These are phyloP conservation scores for Exophiala spinifera DNA, from an alignment of 2,329 filamentous ascomycete genomes.

Conservation along the genomic window DNA sequence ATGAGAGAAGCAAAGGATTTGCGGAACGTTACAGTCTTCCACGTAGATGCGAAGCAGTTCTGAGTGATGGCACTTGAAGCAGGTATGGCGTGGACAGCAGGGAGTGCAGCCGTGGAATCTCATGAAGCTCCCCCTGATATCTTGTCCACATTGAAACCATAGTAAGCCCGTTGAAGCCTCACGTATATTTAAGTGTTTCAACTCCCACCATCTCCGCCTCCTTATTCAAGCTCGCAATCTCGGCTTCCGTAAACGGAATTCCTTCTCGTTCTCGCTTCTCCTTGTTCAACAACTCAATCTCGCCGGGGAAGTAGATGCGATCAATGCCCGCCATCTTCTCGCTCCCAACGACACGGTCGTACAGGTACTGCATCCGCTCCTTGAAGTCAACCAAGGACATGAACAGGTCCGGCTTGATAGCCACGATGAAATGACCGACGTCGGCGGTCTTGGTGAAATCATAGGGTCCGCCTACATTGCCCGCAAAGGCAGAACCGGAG, in stretches of 20 bases:
- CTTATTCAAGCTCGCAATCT: constrained; percentile 49
- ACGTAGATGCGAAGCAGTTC: constrained; percentile 18
- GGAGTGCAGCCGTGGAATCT: too few species aligned
- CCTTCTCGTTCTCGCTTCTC: constrained; percentile 40
- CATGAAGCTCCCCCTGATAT: too few species aligned
- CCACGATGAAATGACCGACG: constrained; percentile 71
- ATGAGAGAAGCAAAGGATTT: constrained; percentile 28
- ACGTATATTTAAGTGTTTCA: too few species aligned
- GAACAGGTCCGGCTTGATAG: constrained; percentile 71
- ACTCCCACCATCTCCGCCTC: constrained; percentile 48
- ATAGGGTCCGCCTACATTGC: constrained; percentile 73
- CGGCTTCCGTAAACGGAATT: constrained; percentile 49
- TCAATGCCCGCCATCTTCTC: constrained; percentile 55
- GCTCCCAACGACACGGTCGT: constrained; percentile 51
- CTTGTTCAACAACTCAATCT: constrained; percentile 53
- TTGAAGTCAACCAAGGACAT: constrained; percentile 68
- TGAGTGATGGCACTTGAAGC: too few species aligned
- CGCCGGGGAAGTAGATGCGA: constrained; percentile 57
- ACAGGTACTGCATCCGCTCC: constrained; percentile 56
- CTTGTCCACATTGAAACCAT: too few species aligned
- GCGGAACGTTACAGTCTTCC: constrained; percentile 25
- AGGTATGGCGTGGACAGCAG: too few species aligned
- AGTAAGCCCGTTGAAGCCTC: neutral
- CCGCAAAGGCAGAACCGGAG: constrained; percentile 74
- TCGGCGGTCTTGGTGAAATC: constrained; percentile 66